Conservation (phyloP, 177 flowering plant species). For the Tripterygium wilfordii region DNA sequence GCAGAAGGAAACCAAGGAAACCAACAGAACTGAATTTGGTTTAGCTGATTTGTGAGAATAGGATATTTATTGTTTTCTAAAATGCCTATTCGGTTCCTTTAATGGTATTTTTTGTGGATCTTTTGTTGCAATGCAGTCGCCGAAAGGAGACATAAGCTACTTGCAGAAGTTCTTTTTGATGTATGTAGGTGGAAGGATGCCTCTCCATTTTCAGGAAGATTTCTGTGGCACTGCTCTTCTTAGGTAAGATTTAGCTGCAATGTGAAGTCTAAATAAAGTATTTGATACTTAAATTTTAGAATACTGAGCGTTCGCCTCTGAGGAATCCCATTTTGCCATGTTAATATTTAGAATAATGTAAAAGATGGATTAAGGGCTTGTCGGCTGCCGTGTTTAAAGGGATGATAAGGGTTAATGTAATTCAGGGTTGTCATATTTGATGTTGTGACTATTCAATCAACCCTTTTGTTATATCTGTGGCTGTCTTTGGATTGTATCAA, state of each 20-base stretch:
- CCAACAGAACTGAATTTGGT: too few relatives aligned
- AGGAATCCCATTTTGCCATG: too few relatives aligned
- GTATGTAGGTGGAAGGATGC: constrained; percentile 84
- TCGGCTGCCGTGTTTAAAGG: too few relatives aligned
- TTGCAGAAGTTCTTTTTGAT: constrained; percentile 87
- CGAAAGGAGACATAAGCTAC: constrained; percentile 96
- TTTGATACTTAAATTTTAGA: background rate
- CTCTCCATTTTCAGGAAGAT: constrained; percentile 95
- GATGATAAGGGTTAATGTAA: too few relatives aligned
- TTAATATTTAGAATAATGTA: too few relatives aligned
- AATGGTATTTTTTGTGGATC: background rate
- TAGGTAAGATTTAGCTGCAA: constrained; percentile 35
- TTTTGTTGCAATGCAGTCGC: constrained; percentile 46
- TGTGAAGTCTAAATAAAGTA: too few relatives aligned
- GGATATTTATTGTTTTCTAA: background rate
- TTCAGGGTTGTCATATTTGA: too few relatives aligned
- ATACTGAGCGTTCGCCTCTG: background rate
- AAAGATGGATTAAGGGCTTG: too few relatives aligned
- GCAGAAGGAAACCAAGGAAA: too few relatives aligned
- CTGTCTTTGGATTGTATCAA: background rate
- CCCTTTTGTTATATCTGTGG: too few relatives aligned
- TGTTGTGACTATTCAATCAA: constrained; percentile 64
- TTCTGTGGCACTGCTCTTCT: constrained; percentile 97
- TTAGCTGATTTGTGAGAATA: constrained; percentile 3
- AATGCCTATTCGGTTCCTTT: background rate